Evolutionary conservation across 2,329 filamentous ascomycete species (phyloP).

Genomic region (Pseudogymnoascus sp.): DNA sequence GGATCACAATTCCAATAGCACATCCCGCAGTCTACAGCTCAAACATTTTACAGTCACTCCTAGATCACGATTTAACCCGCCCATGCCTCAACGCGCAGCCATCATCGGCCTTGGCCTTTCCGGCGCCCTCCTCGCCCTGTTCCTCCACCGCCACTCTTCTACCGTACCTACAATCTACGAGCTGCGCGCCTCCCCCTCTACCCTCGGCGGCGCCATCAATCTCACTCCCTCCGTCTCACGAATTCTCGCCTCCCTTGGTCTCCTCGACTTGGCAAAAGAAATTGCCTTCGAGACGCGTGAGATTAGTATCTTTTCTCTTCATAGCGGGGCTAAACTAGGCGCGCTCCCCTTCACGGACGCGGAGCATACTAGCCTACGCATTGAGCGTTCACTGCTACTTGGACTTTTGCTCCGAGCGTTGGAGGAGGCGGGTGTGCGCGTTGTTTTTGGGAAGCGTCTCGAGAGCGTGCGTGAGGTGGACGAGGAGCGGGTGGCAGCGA

Average conservation of each 20-base stretch:
- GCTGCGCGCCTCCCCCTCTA: slow-evolving; percentile 37
- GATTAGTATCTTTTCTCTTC: slow-evolving; percentile 27
- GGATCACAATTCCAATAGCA: no score
- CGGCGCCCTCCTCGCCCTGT: slow-evolving; percentile 42
- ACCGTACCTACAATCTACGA: slow-evolving; percentile 39
- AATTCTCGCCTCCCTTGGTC: slow-evolving; percentile 36
- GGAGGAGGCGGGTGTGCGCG: slow-evolving; percentile 13
- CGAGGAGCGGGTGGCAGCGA: slow-evolving; percentile 17
- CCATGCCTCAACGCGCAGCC: slow-evolving; percentile 8
- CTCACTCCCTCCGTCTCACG: slow-evolving; percentile 40
- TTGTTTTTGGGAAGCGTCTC: slow-evolving; percentile 14
- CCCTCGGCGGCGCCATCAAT: slow-evolving; percentile 39
- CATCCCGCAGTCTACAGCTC: background rate
- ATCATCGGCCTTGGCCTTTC: slow-evolving; percentile 46
- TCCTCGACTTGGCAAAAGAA: slow-evolving; percentile 21
- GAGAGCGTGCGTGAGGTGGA: slow-evolving; percentile 8
- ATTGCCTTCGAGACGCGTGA: slow-evolving; percentile 16
- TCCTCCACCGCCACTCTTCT: slow-evolving; percentile 37
- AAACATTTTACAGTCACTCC: background rate
- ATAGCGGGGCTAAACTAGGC: slow-evolving; percentile 23
- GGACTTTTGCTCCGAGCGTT: slow-evolving; percentile 20
- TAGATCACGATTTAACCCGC: background rate
- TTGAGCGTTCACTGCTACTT: slow-evolving; percentile 25
- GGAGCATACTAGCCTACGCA: slow-evolving; percentile 23
- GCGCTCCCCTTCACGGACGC: slow-evolving; percentile 14